Conservation (phyloP, 2,329 filamentous ascomycete species). For the Diaporthe vaccinii region DNA sequence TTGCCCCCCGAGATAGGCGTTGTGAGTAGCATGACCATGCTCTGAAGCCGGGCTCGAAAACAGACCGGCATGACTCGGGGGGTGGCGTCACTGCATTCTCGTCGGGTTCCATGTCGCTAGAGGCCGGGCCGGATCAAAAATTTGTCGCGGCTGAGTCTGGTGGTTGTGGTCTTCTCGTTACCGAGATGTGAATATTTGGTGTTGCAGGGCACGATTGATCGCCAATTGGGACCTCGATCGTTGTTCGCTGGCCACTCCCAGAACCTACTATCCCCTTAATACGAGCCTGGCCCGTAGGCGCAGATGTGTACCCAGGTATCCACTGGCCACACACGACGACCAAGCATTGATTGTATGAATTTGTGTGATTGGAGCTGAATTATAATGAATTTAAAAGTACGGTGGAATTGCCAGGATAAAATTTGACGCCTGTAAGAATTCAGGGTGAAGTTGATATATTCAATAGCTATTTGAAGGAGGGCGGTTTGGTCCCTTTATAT, state of each 20-base stretch:
- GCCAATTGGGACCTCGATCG: neutral
- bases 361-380: neutral
- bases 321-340: neutral
- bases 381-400: neutral
- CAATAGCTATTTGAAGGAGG: no score
- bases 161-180: neutral
- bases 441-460: no score
- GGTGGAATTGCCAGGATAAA: neutral
- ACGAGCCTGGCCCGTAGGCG: no score
- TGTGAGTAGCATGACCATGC: neutral
- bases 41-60: conserved; percentile 27
- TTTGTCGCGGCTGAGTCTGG: neutral
- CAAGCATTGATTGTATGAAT: neutral
- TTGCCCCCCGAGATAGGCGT: neutral
- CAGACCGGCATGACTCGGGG: neutral
- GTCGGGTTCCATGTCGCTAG: neutral
- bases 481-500: no score
- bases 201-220: neutral
- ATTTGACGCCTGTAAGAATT: neutral
- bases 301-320: neutral
- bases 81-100: conserved; percentile 16
- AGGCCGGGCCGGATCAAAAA: neutral
- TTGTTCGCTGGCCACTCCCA: neutral
- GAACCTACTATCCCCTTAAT: neutral
- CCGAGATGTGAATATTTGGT: neutral